Evolutionary conservation across 1,284 basidiomycete genomes (phyloP).

Genomic region (Xerocomus amazonicus): DNA sequence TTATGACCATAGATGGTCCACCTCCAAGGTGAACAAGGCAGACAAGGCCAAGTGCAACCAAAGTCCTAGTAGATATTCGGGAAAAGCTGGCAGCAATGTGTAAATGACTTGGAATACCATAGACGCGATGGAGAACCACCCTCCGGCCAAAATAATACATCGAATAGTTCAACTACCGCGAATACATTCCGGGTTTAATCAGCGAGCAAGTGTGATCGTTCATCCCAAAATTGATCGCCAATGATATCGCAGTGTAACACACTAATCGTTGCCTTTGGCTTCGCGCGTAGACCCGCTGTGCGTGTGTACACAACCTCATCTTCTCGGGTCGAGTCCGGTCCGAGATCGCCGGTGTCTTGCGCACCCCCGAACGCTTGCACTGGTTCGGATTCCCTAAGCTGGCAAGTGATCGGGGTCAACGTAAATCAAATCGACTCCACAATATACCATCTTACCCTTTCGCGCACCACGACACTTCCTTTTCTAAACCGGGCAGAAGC

Average conservation of each 20-base stretch:
- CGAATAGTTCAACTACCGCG: not conserved
- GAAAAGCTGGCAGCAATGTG: too few relatives aligned
- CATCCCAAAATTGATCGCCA: slow-evolving; percentile 74
- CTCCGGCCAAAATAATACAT: not conserved
- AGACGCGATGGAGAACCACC: too few relatives aligned
- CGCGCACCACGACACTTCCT: slow-evolving; percentile 81
- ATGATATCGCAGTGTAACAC: slow-evolving; percentile 83
- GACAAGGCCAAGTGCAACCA: slow-evolving; percentile 63
- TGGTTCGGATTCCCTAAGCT: slow-evolving; percentile 10
- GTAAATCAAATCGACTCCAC: not conserved
- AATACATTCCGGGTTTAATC: slow-evolving; percentile 16
- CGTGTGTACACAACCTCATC: not conserved
- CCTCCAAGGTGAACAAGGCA: slow-evolving; percentile 49
- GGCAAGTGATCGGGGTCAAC: not conserved
- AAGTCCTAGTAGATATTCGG: too few relatives aligned
- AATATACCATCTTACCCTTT: slow-evolving; percentile 28
- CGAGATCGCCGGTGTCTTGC: not conserved
- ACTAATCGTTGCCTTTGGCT: slow-evolving; percentile 42
- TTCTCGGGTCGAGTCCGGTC: not conserved
- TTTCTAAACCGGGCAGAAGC: slow-evolving; percentile 77
- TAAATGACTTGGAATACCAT: too few relatives aligned
- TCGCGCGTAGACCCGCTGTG: slow-evolving; percentile 35
- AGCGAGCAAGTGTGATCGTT: slow-evolving; percentile 45
- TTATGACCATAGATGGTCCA: slow-evolving; percentile 19
- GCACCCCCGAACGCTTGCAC: not conserved